Conservation (phyloP, 2,329 filamentous ascomycete genomes). For the Thelonectria blattea region DNA sequence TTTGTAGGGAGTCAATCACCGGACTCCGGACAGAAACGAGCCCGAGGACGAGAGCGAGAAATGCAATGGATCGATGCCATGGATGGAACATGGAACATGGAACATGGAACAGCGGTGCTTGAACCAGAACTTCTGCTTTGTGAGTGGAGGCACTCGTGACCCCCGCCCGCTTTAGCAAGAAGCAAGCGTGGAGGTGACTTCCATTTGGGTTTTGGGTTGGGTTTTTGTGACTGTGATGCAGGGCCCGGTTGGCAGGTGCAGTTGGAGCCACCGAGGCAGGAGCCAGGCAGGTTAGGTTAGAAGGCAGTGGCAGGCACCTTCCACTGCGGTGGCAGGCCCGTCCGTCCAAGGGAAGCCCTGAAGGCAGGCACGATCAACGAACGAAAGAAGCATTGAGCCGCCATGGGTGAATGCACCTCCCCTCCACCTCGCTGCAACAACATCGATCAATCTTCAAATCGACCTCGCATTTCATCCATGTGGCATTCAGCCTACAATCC, state of each 20-base stretch:
- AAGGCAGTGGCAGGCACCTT: too few species aligned
- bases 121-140: neutral
- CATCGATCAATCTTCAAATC: conserved; percentile 20
- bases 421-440: conserved; percentile 6
- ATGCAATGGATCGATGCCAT: conserved; percentile 4
- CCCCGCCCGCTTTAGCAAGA: conserved; percentile 3
- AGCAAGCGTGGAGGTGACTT: conserved; percentile 1
- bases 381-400: neutral
- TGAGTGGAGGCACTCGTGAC: neutral
- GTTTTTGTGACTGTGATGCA: too few species aligned
- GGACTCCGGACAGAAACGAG: neutral
- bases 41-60: neutral
- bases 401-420: neutral
- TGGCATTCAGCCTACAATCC: conserved; percentile 13
- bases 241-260: too few species aligned
- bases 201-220: neutral
- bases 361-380: too few species aligned
- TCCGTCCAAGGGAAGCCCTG: neutral
- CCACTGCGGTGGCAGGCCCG: neutral
- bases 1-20: conserved; percentile 5
- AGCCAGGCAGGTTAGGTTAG: too few species aligned
- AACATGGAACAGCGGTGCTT: conserved; percentile 4
- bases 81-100: conserved; percentile 1
- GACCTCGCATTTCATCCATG: conserved; percentile 13
- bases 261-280: too few species aligned